Conservation (phyloP, 768 basidiomycete species). For the Clitopilus passeckerianus region DNA sequence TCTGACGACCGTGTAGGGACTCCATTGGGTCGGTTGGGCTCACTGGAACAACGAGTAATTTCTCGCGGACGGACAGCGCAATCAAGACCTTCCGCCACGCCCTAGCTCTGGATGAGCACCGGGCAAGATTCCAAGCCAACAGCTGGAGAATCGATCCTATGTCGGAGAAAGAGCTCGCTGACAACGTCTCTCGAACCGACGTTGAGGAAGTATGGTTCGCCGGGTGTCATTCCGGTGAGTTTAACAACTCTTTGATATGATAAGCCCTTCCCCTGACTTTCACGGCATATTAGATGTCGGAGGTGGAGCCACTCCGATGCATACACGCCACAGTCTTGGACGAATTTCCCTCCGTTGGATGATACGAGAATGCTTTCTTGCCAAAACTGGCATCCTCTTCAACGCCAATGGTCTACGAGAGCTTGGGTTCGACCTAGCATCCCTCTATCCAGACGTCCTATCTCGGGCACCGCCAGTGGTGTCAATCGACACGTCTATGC, state of each 20-base stretch:
- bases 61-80: slow-evolving; percentile 49
- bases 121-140: slow-evolving; percentile 56
- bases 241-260: too few species aligned
- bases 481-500: background rate
- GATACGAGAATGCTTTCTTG: slow-evolving; percentile 41
- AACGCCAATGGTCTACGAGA: slow-evolving; percentile 21
- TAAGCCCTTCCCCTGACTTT: too few species aligned
- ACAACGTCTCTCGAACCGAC: slow-evolving; percentile 23
- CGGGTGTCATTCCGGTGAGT: background rate
- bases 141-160: slow-evolving; percentile 25
- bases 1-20: slow-evolving; percentile 38
- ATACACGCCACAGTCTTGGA: slow-evolving; percentile 34
- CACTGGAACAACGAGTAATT: slow-evolving; percentile 42
- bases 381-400: slow-evolving; percentile 40
- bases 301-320: slow-evolving; percentile 39
- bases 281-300: slow-evolving; percentile 25
- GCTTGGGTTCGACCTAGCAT: slow-evolving; percentile 16
- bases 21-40: slow-evolving; percentile 63
- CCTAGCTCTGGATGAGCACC: slow-evolving; percentile 55
- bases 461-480: slow-evolving; percentile 23
- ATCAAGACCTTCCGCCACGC: slow-evolving; percentile 64
- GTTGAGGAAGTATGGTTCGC: slow-evolving; percentile 73
- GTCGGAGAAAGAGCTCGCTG: background rate
- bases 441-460: slow-evolving; percentile 20
- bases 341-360: slow-evolving; percentile 57